Evolutionary conservation across 148 eudicot genomes (phyloP), one percentile per base, ranked within the genome.

Genomic region (Suaeda aralocaspica): DNA sequence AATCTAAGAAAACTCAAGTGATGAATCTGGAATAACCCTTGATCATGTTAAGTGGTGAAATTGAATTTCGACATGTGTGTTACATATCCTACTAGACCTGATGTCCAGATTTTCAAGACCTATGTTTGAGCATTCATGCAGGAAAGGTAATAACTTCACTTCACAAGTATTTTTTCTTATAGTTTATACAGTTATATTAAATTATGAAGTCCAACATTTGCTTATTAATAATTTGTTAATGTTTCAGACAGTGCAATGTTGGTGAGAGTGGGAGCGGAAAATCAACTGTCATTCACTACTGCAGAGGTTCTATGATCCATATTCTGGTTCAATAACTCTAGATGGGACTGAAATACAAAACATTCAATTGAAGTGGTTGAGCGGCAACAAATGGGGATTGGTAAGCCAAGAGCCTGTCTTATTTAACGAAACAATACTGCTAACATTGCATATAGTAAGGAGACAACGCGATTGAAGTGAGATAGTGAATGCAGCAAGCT

Each of bases 221-320:
- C n/a, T n/a, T n/a, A n/a, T n/a, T n/a, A n/a, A n/a, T n/a, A n/a
- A n/a, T n/a, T 4, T 36, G 41, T 36, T 36, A 36, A 36, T 5
- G 25, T 48, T 59, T 10, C 79, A 88, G 92, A 79, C 86, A 2
- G 85, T 89, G 96, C 92, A 66, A 69, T 89, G 96, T 89, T 57
- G 96, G 96, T 59, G 96, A 89, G 71, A 89, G 96, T 73, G 96
- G 96, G 48, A 80, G 96, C n/a, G 92, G 92, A 53, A 89, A 89
- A 81, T 89, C 96, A 66, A 87, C 92, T 25, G 92, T 87, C 44
- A 81, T 89, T 85, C 92, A 22, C 74, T 89, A 24, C 48, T 89
- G 56, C 92, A 89, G 72, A 84, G 96, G 70, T 89, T 85, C 56
- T 89, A 89, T 58, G 84, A 89, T 69, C 88, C 88, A 16, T 83